Percentiles rank a stretch among this genome's conserved stretches.
phyloP scores from a whole-genome alignment of 116 monocot species.

The Thalassia testudinum region DNA sequence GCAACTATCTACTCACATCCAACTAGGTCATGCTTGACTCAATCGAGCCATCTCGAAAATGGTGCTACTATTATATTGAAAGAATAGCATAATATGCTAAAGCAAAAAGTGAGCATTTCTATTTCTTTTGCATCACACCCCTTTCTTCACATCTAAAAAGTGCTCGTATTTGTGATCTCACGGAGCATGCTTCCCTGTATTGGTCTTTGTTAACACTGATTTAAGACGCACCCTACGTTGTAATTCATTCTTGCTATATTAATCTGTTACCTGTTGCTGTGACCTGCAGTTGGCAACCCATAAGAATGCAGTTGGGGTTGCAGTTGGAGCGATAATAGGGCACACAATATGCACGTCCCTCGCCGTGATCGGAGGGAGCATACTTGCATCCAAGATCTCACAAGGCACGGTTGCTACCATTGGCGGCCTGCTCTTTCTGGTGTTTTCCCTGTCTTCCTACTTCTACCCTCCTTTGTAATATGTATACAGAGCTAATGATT shows the following conservation, averaged over 20 bases:
- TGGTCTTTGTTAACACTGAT: too few relatives aligned
- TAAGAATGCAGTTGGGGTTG: constrained; percentile 86
- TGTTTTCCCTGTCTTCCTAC: constrained; percentile 81
- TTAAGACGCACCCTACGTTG: too few relatives aligned
- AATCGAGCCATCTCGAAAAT: neutral
- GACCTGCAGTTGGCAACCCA: constrained; percentile 73
- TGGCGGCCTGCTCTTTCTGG: constrained; percentile 75
- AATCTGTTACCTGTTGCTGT: neutral
- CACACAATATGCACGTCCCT: constrained; percentile 82
- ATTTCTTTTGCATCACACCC: too few relatives aligned
- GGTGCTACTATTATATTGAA: too few relatives aligned
- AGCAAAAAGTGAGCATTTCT: too few relatives aligned
- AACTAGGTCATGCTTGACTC: neutral
- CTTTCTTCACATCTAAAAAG: too few relatives aligned
- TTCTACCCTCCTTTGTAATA: constrained; percentile 78
- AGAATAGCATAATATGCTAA: too few relatives aligned
- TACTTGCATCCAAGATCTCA: constrained; percentile 87
- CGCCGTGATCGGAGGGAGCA: constrained; percentile 85
- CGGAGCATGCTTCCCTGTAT: too few relatives aligned
- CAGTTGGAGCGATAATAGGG: constrained; percentile 59
- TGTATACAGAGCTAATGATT: too few relatives aligned
- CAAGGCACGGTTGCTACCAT: constrained; percentile 74
- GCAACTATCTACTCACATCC: too few relatives aligned
- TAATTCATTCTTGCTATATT: too few relatives aligned
- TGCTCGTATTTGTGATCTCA: too few relatives aligned